Percentiles rank a stretch among this genome's conserved stretches.
phyloP scores from a whole-genome alignment of 2,329 filamentous ascomycete species.

The Colletotrichum acutatum region DNA sequence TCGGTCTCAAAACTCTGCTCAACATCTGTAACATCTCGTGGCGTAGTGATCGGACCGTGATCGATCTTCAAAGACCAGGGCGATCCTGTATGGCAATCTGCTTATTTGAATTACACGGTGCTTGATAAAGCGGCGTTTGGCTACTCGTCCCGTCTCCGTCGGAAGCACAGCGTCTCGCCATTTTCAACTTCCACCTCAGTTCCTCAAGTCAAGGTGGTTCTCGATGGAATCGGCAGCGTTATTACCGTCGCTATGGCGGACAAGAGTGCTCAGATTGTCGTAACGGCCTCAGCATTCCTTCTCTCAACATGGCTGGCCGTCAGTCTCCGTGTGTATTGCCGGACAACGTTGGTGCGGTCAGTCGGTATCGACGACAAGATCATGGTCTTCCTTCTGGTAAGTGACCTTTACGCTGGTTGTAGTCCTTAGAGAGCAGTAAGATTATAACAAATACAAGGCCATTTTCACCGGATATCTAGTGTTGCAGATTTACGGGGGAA shows the following conservation, averaged over 20 bases:
- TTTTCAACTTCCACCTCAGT: not conserved
- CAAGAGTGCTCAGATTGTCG: constrained; percentile 40
- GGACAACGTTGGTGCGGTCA: constrained; percentile 44
- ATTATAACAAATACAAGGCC: not conserved
- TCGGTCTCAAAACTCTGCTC: not conserved
- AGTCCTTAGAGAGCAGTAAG: not conserved
- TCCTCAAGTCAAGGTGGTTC: not conserved
- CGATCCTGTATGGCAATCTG: not conserved
- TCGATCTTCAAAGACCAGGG: not conserved
- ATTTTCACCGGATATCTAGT: not conserved
- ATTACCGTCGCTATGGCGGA: constrained; percentile 19
- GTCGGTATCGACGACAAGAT: constrained; percentile 47
- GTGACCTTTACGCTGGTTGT: not conserved
- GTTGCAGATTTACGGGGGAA: not conserved
- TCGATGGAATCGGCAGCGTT: not conserved
- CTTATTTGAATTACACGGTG: not conserved
- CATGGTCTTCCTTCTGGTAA: constrained; percentile 44
- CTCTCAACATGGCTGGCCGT: constrained; percentile 45
- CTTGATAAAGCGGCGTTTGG: not conserved
- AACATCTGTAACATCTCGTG: not conserved
- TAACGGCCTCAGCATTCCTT: constrained; percentile 44
- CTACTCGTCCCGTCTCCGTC: not conserved
- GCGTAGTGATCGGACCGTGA: not conserved
- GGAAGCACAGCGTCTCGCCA: not conserved
- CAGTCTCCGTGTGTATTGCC: constrained; percentile 45